Percentiles rank a stretch among this genome's conserved stretches.
These are phyloP conservation scores for Coemansia javaensis DNA, from an alignment of 192 early-diverging fungal genomes.

Conservation along the genomic window DNA sequence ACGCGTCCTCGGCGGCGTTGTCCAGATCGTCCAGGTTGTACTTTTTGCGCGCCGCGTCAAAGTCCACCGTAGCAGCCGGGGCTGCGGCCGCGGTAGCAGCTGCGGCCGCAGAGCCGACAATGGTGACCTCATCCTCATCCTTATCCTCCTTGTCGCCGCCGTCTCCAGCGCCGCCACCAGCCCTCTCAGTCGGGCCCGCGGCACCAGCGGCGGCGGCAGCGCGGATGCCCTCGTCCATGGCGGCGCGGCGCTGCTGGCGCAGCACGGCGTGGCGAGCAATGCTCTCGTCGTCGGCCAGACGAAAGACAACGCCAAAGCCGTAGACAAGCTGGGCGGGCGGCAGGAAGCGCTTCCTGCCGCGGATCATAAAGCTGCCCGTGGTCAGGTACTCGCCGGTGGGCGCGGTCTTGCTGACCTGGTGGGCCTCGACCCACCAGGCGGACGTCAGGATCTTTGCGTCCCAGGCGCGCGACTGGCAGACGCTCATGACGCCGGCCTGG, in stretches of 20 bases:
- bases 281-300: conserved; percentile 73
- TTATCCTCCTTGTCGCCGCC: neutral
- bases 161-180: neutral
- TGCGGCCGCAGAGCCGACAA: conserved; percentile 2
- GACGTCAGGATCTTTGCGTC: conserved; percentile 92
- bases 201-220: neutral
- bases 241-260: conserved; percentile 53
- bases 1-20: conserved; percentile 16
- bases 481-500: conserved; percentile 94
- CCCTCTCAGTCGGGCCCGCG: neutral
- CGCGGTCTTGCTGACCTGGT: conserved; percentile 86
- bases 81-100: neutral
- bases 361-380: conserved; percentile 89
- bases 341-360: conserved; percentile 90
- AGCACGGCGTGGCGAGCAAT: conserved; percentile 66
- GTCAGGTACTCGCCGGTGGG: conserved; percentile 88
- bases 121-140: neutral
- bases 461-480: conserved; percentile 93
- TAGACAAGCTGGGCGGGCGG: conserved; percentile 92
- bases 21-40: conserved; percentile 54
- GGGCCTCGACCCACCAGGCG: conserved; percentile 89
- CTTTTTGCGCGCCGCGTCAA: conserved; percentile 34
- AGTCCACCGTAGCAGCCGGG: conserved; percentile 19
- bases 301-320: conserved; percentile 94
- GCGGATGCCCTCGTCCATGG: conserved; percentile 29